Base-by-base conservation (phyloP, 1,139 yeast genomes). In the Taiozyma sp. region DNA sequence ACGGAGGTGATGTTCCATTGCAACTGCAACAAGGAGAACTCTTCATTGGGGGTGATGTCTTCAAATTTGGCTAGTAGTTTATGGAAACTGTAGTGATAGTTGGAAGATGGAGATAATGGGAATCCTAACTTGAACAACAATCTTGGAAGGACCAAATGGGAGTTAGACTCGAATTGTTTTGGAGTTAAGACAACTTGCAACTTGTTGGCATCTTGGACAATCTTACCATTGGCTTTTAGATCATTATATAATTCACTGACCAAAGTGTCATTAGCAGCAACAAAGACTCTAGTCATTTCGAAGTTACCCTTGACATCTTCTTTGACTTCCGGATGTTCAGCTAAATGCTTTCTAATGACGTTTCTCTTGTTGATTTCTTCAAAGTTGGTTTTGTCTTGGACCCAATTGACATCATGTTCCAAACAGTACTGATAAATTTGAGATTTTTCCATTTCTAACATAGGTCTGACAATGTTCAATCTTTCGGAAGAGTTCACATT, bases 341-440 rank as follows among this genome's bases (percentile, higher is more conserved):
- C 46, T 3, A 61, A 29, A 42, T 56, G 57, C 28, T 56, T 60
- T 39, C 85, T 66, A 10, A 74, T 64, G 32, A 64, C 66, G 58
- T 87, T 87, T 35, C 95, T 68, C 42, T 68, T 62, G 0, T 93
- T 85, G 47, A 84, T 69, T 44, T 58, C 58, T 56, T 85, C 85
- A 6, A 61, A 59, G 58, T 88, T 88, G 0, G 93, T 82, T 2
- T 68, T 61, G 62, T 88, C 96, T 58, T 85, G 90, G 42, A 81
- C 80, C 91, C 93, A 87, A 0, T 53, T 48, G 1, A 86, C 59
- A 1, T 58, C 52, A 34, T 73, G 63, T 0, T 50, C 49, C 6
- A 48, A 42, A 53, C 91, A 85, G 10, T 80, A 77, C 0, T 68
- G 63, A 10, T 72, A 66, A 8, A 85, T 71, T 2, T 74, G 72